Conservation (phyloP, 768 basidiomycete species). For the Tulasnella sp. region DNA sequence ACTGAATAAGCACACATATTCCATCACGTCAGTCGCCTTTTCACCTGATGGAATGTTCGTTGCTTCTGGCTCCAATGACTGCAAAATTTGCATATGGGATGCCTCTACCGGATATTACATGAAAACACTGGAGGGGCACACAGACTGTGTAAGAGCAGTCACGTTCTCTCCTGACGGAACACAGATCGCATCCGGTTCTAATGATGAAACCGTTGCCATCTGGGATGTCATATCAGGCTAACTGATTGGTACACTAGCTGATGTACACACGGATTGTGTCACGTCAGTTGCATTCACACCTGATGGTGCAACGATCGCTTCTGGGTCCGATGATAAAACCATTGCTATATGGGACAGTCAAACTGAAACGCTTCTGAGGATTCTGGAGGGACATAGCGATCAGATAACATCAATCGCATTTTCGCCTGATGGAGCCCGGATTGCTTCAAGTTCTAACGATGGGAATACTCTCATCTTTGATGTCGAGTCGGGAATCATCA, state of each 20-base stretch:
- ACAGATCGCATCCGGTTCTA: background rate
- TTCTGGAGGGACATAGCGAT: slow-evolving; percentile 4
- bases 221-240: background rate
- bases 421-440: slow-evolving; percentile 9
- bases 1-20: background rate
- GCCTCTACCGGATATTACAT: background rate
- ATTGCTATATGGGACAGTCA: slow-evolving; percentile 11
- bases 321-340: slow-evolving; percentile 8
- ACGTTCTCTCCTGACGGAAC: slow-evolving; percentile 13
- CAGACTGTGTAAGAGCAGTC: background rate
- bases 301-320: slow-evolving; percentile 7
- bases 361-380: background rate
- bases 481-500: too few species aligned
- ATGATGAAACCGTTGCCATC: background rate
- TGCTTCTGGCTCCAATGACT: slow-evolving; percentile 8
- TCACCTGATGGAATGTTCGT: slow-evolving; percentile 4
- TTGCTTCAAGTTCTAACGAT: background rate
- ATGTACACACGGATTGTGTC: background rate
- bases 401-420: slow-evolving; percentile 9
- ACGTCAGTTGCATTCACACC: slow-evolving; percentile 13
- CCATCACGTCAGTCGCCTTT: slow-evolving; percentile 6
- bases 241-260: background rate
- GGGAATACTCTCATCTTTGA: slow-evolving; percentile 4
- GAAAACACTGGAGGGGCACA: background rate
- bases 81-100: slow-evolving; percentile 7